These are phyloP conservation scores for Iberis amara DNA, from an alignment of 441 rosid species.

Conservation along the genomic window DNA sequence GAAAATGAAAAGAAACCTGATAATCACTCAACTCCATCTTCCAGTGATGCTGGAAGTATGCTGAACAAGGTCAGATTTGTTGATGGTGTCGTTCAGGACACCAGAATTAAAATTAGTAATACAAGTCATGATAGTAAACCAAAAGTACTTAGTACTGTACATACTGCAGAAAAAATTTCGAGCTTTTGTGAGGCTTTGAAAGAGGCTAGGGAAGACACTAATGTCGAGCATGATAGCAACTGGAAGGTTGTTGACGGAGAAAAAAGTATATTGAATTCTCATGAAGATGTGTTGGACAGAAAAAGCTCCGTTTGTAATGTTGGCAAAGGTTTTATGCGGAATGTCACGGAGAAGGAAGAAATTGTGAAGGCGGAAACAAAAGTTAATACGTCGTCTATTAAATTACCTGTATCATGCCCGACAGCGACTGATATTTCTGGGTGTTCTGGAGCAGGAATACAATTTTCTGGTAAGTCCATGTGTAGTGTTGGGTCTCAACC, in stretches of 20 bases:
- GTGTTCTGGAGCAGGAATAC: conserved; percentile 21
- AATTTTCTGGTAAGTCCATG: conserved; percentile 26
- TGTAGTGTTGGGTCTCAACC: conserved; percentile 25
- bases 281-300: conserved; percentile 31
- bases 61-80: conserved; percentile 25
- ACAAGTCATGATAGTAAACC: conserved; percentile 17
- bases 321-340: conserved; percentile 33
- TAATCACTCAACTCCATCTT: conserved; percentile 28
- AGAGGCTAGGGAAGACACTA: conserved; percentile 31
- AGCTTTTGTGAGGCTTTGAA: conserved; percentile 32
- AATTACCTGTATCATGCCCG: conserved; percentile 31
- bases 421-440: conserved; percentile 27
- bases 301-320: conserved; percentile 32
- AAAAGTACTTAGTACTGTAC: conserved; percentile 15
- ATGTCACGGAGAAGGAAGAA: conserved; percentile 55
- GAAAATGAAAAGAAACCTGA: conserved; percentile 27
- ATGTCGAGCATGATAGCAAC: conserved; percentile 15
- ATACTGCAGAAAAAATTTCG: conserved; percentile 32
- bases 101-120: conserved; percentile 12
- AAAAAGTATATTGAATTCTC: conserved; percentile 27
- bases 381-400: conserved; percentile 17
- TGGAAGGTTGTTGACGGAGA: conserved; percentile 23
- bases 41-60: conserved; percentile 27
- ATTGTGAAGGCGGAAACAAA: conserved; percentile 39
- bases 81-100: conserved; percentile 19